These are phyloP conservation scores for Leucocoprinus sp. DNA, from an alignment of 768 basidiomycete genomes.

Conservation along the genomic window DNA sequence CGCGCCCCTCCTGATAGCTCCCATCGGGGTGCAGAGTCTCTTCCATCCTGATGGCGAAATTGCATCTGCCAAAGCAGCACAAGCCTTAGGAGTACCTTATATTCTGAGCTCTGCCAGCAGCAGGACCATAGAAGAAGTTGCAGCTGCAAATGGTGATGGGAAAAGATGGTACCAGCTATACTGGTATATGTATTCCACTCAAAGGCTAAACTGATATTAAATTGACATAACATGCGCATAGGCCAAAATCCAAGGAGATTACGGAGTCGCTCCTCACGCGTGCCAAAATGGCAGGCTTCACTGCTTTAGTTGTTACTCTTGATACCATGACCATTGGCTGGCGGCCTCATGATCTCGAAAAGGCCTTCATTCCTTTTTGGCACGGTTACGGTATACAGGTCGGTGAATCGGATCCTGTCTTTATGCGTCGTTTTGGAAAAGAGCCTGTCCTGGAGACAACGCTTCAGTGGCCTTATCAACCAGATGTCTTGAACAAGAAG, in stretches of 20 bases:
- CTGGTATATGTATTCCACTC: conserved; percentile 36
- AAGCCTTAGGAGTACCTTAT: conserved; percentile 53
- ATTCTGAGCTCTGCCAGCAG: conserved; percentile 71
- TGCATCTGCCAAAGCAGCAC: conserved; percentile 59
- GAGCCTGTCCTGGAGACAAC: conserved; percentile 32
- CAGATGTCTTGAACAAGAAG: conserved; percentile 34
- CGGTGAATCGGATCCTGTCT: conserved; percentile 68
- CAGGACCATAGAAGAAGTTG: conserved; percentile 73
- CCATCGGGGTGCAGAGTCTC: conserved; percentile 75
- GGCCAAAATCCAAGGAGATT: conserved; percentile 48
- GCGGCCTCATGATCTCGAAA: conserved; percentile 68
- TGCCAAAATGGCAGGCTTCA: conserved; percentile 59
- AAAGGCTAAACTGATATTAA: not conserved
- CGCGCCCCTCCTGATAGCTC: conserved; percentile 57
- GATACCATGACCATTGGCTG: conserved; percentile 70
- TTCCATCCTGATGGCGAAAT: conserved; percentile 66
- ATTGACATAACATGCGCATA: not conserved
- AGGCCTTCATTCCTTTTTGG: conserved; percentile 55
- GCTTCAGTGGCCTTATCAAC: conserved; percentile 53
- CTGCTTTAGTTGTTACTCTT: conserved; percentile 68
- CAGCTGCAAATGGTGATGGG: conserved; percentile 57
- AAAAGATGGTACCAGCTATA: conserved; percentile 80
- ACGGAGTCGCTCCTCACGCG: conserved; percentile 58
- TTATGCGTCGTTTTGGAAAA: conserved; percentile 52
- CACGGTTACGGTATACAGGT: conserved; percentile 62